phyloP scores from a whole-genome alignment of 495 filamentous ascomycete genomes.

The Penicillium paradoxum region DNA sequence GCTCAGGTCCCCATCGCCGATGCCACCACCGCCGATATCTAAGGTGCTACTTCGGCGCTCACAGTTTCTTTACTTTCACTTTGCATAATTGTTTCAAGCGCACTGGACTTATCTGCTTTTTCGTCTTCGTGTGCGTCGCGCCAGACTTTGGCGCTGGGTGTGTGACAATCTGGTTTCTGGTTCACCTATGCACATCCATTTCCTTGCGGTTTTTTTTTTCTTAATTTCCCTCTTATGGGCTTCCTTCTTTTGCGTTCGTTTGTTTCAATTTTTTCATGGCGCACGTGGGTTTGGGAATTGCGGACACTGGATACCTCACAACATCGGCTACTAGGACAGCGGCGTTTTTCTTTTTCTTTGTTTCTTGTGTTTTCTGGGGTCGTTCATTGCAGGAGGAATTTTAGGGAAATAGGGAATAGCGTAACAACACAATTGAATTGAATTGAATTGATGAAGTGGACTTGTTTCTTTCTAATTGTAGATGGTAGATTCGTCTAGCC shows the following conservation, averaged over 20 bases:
- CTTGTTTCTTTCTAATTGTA: too few relatives aligned
- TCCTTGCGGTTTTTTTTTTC: not conserved
- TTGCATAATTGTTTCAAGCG: not conserved
- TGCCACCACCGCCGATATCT: not conserved
- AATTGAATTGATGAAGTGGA: not conserved
- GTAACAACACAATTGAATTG: not conserved
- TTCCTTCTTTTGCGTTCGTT: not conserved
- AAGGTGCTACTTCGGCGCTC: not conserved
- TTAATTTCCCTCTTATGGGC: not conserved
- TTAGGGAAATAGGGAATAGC: not conserved
- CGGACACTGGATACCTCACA: slow-evolving; percentile 13
- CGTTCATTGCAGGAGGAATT: not conserved
- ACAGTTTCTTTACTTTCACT: not conserved
- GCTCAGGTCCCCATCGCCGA: not conserved
- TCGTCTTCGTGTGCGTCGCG: not conserved
- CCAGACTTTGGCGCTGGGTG: not conserved
- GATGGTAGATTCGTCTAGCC: not conserved
- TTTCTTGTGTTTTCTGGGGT: slow-evolving; percentile 5
- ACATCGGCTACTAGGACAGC: not conserved
- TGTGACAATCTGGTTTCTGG: not conserved
- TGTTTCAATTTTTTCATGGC: not conserved
- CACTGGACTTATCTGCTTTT: not conserved
- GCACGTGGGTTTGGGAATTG: slow-evolving; percentile 10
- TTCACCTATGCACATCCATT: not conserved
- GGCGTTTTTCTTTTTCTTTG: slow-evolving; percentile 11